Conservation (phyloP, 2,329 filamentous ascomycete genomes). For the Hyphodiscus sp. region DNA sequence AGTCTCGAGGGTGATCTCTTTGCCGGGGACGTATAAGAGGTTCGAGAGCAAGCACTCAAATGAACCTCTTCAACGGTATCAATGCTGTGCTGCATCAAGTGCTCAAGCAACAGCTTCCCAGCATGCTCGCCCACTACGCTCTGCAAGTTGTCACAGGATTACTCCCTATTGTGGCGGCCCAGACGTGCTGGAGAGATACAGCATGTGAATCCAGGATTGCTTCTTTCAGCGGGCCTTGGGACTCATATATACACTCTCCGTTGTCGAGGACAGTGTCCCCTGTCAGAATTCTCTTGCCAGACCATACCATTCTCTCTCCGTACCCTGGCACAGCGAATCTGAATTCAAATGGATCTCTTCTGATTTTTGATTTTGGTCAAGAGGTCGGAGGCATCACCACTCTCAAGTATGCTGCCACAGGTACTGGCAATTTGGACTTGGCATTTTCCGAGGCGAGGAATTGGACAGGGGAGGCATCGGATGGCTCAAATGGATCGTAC, state of each 20-base stretch:
- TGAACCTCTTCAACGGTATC: background rate
- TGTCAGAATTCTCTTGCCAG: conserved; percentile 34
- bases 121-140: background rate
- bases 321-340: conserved; percentile 10
- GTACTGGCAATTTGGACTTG: conserved; percentile 35
- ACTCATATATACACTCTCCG: conserved; percentile 50
- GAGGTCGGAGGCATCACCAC: conserved; percentile 51
- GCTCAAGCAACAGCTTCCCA: background rate
- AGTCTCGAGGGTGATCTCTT: background rate
- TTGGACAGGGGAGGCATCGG: conserved; percentile 39
- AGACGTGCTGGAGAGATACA: background rate
- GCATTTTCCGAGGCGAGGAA: conserved; percentile 42
- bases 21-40: background rate
- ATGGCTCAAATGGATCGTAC: conserved; percentile 40
- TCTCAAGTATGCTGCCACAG: conserved; percentile 40
- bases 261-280: conserved; percentile 43
- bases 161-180: background rate
- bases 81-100: background rate
- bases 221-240: conserved; percentile 51
- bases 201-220: background rate
- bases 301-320: conserved; percentile 26
- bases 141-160: background rate
- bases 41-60: background rate
- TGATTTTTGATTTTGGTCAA: conserved; percentile 52
- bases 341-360: conserved; percentile 39